phyloP scores from a whole-genome alignment of 495 filamentous ascomycete species.

The Rusavskia elegans region DNA sequence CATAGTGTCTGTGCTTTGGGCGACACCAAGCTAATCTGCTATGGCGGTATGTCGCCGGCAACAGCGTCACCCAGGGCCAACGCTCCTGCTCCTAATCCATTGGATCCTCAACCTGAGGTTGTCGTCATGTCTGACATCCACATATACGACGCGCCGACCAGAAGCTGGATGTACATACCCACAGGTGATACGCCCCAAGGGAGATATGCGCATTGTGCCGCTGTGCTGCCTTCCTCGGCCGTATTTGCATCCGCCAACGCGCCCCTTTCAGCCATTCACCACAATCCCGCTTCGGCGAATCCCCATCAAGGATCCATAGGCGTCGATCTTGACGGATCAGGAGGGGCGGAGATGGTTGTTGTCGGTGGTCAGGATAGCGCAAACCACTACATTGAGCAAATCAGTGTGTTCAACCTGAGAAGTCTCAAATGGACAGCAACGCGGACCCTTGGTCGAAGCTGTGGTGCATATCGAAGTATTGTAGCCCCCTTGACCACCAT shows the following conservation, averaged over 20 bases:
- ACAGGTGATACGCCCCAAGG: constrained; percentile 76
- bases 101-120: constrained; percentile 68
- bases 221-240: constrained; percentile 76
- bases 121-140: constrained; percentile 97
- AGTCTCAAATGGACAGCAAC: constrained; percentile 92
- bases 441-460: constrained; percentile 67
- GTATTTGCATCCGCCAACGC: constrained; percentile 70
- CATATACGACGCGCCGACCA: constrained; percentile 78
- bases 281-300: constrained; percentile 64
- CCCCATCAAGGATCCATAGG: constrained; percentile 77
- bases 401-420: constrained; percentile 95
- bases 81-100: constrained; percentile 27
- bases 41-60: constrained; percentile 91
- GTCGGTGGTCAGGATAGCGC: constrained; percentile 91
- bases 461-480: constrained; percentile 90
- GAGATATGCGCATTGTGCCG: constrained; percentile 91
- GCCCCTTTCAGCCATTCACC: constrained; percentile 69
- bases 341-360: constrained; percentile 93
- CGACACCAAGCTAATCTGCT: constrained; percentile 91
- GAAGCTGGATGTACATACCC: constrained; percentile 71
- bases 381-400: constrained; percentile 98
- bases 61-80: constrained; percentile 23
- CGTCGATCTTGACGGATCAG: constrained; percentile 72
- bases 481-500: constrained; percentile 66
- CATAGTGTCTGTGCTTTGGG: constrained; percentile 88